phyloP scores from a whole-genome alignment of 768 basidiomycete genomes.

The Galerina marginata region DNA sequence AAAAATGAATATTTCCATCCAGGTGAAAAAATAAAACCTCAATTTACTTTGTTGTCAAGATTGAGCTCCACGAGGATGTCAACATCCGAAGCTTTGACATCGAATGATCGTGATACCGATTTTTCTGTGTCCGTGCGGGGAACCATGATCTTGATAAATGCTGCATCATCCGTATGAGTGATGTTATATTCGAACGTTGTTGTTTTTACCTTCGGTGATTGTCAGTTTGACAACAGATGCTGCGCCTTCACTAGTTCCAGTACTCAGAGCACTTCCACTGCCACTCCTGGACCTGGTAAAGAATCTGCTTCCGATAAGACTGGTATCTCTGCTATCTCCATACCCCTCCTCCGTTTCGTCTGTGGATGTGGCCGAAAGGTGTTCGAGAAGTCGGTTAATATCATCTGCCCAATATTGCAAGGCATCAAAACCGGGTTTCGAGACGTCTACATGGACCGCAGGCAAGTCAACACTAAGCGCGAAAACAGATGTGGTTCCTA shows the following conservation, averaged over 20 bases:
- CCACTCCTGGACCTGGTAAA: slow-evolving; percentile 62
- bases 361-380: slow-evolving; percentile 30
- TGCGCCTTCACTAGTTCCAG: slow-evolving; percentile 30
- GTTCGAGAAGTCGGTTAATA: slow-evolving; percentile 71
- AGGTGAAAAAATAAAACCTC: background rate
- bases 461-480: slow-evolving; percentile 57
- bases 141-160: slow-evolving; percentile 51
- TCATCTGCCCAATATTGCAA: slow-evolving; percentile 93
- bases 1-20: slow-evolving; percentile 5
- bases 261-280: slow-evolving; percentile 35
- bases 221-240: slow-evolving; percentile 57
- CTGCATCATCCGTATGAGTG: slow-evolving; percentile 20
- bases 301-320: slow-evolving; percentile 81
- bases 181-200: slow-evolving; percentile 30
- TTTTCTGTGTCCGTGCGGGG: slow-evolving; percentile 45
- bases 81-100: slow-evolving; percentile 64
- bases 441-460: slow-evolving; percentile 61
- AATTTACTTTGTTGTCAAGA: slow-evolving; percentile 69
- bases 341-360: slow-evolving; percentile 29
- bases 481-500: slow-evolving; percentile 22
- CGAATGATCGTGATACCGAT: slow-evolving; percentile 49
- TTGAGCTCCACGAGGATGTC: slow-evolving; percentile 69
- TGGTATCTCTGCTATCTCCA: slow-evolving; percentile 54
- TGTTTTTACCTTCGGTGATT: slow-evolving; percentile 34
- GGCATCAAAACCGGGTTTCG: slow-evolving; percentile 72